A percentile compares a stretch with the other conserved stretches of the same genome.
phyloP scores from a whole-genome alignment of 306 rosid genomes.

The Prunus mira region DNA sequence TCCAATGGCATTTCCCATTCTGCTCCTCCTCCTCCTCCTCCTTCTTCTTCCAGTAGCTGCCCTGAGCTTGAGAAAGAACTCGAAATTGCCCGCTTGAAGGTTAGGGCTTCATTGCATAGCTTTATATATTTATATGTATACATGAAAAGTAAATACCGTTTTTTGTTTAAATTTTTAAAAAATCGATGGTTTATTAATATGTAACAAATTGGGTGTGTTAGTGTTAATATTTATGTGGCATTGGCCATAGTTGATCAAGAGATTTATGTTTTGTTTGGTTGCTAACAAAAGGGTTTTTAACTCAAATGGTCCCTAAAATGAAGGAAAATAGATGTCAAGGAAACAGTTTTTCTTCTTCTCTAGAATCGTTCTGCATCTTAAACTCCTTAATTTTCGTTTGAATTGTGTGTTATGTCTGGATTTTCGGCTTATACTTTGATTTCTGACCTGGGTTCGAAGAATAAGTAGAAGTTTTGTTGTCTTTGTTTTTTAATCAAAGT shows the following conservation, averaged over 20 bases:
- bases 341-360: too few relatives aligned
- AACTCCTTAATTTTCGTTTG: not conserved
- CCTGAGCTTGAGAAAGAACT: constrained; percentile 31
- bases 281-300: not conserved
- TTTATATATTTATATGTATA: not conserved
- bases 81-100: constrained; percentile 63
- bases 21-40: constrained; percentile 8
- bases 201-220: not conserved
- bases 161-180: too few relatives aligned
- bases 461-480: not conserved
- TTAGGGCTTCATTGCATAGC: constrained; percentile 11
- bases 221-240: not conserved
- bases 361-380: not conserved
- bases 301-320: not conserved
- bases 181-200: too few relatives aligned
- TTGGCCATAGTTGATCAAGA: not conserved
- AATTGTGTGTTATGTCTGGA: not conserved
- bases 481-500: not conserved
- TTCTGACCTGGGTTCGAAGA: not conserved
- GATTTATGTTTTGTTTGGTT: not conserved
- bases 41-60: not conserved
- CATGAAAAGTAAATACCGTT: too few relatives aligned
- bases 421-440: not conserved
- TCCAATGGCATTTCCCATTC: not conserved
- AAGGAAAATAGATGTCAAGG: not conserved